Percentiles rank a stretch among this genome's conserved stretches.
phyloP scores from a whole-genome alignment of 1,284 basidiomycete species.

The Ceratobasidium sp. region DNA sequence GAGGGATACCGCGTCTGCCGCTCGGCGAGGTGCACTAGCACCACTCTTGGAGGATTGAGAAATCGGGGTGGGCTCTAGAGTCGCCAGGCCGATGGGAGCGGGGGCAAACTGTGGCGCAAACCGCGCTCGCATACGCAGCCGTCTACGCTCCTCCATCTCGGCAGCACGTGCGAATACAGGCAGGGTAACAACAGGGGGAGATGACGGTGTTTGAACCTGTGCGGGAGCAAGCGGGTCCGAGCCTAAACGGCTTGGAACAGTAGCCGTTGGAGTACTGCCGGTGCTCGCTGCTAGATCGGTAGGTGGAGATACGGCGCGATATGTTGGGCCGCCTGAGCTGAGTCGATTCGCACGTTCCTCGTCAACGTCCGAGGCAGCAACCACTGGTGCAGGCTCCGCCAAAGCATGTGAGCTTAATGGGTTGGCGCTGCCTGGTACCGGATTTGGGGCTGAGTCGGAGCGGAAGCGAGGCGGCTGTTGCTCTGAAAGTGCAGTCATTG shows the following conservation, averaged over 20 bases:
- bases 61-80: constrained; percentile 54
- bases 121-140: constrained; percentile 64
- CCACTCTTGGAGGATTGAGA: constrained; percentile 51
- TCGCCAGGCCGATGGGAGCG: background rate
- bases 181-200: constrained; percentile 40
- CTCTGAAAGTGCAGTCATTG: constrained; percentile 44
- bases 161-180: constrained; percentile 56
- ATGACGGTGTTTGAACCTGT: constrained; percentile 26
- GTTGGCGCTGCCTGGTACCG: constrained; percentile 41
- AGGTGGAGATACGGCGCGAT: constrained; percentile 15
- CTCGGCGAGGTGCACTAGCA: constrained; percentile 34
- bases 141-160: constrained; percentile 76
- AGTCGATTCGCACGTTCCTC: constrained; percentile 38
- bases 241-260: constrained; percentile 18
- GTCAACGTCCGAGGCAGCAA: background rate
- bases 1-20: constrained; percentile 32
- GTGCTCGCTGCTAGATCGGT: constrained; percentile 17
- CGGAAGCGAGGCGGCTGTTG: constrained; percentile 48
- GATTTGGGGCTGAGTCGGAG: constrained; percentile 57
- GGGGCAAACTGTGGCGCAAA: constrained; percentile 53
- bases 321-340: constrained; percentile 44
- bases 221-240: constrained; percentile 24
- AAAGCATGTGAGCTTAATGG: constrained; percentile 39
- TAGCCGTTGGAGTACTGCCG: constrained; percentile 34
- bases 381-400: constrained; percentile 8